A percentile compares a stretch with the other conserved stretches of the same genome.
Conservation (phyloP, 257 asterid genomes). For the Mentha longifolia region DNA sequence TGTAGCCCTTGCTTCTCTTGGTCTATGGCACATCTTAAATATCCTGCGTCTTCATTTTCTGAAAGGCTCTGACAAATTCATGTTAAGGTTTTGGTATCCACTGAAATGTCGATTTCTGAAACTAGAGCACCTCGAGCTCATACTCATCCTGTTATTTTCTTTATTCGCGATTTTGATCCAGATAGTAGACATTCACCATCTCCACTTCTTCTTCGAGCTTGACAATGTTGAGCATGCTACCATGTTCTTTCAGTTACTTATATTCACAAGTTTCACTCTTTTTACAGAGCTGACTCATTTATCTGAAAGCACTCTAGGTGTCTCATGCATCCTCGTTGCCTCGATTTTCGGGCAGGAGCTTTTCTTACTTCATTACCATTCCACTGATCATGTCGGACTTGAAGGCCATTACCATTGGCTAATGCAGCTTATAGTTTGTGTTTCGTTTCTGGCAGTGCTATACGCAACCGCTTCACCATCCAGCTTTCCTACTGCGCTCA, state of each 20-base stretch:
- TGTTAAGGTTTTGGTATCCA: slow-evolving; percentile 69
- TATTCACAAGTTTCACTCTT: slow-evolving; percentile 64
- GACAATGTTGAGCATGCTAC: slow-evolving; percentile 69
- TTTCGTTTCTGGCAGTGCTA: slow-evolving; percentile 59
- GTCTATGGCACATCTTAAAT: slow-evolving; percentile 73
- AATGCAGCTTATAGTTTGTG: slow-evolving; percentile 67
- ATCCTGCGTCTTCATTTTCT: slow-evolving; percentile 46
- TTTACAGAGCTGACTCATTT: slow-evolving; percentile 48
- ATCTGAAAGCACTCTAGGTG: slow-evolving; percentile 44
- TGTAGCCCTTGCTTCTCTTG: slow-evolving; percentile 65
- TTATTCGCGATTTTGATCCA: slow-evolving; percentile 58
- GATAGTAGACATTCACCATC: slow-evolving; percentile 49
- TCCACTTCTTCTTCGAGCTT: slow-evolving; percentile 60
- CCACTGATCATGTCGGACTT: slow-evolving; percentile 73
- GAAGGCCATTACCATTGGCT: slow-evolving; percentile 96
- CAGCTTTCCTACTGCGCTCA: slow-evolving; percentile 65
- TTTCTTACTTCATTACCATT: slow-evolving; percentile 82
- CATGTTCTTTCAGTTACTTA: slow-evolving; percentile 64
- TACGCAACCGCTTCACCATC: slow-evolving; percentile 49
- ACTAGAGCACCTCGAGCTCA: slow-evolving; percentile 55
- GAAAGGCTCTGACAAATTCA: slow-evolving; percentile 57
- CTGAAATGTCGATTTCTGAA: slow-evolving; percentile 42
- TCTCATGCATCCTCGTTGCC: slow-evolving; percentile 65
- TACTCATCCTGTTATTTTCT: slow-evolving; percentile 62
- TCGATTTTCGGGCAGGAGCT: slow-evolving; percentile 77